phyloP scores from a whole-genome alignment of 2,329 filamentous ascomycete genomes.

The Trichophaea hybrida region DNA sequence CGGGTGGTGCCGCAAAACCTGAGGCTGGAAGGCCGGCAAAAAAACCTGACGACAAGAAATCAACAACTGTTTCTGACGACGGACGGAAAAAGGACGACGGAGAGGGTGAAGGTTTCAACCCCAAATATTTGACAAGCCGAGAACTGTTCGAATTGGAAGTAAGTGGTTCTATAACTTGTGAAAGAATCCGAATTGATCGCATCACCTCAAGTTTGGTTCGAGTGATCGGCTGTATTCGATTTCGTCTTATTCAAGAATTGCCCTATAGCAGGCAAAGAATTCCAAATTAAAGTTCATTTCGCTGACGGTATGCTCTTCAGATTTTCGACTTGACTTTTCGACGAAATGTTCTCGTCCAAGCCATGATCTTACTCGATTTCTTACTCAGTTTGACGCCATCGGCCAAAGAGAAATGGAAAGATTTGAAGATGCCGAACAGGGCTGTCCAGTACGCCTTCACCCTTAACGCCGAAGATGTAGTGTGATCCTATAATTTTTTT shows the following conservation, averaged over 20 bases:
- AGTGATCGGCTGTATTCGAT: conserved; percentile 2
- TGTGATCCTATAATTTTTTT: conserved; percentile 21
- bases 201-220: conserved; percentile 3
- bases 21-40: conserved; percentile 24
- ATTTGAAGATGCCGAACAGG: conserved; percentile 57
- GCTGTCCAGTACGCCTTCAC: conserved; percentile 61
- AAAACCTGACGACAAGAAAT: conserved; percentile 46
- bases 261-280: background rate
- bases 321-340: conserved; percentile 90
- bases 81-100: conserved; percentile 52
- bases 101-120: conserved; percentile 59
- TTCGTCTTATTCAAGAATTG: background rate
- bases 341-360: conserved; percentile 85
- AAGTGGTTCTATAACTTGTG: background rate
- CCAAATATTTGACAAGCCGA: conserved; percentile 93
- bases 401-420: conserved; percentile 63
- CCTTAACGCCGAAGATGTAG: conserved; percentile 68
- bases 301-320: conserved; percentile 34
- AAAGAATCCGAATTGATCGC: background rate
- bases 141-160: conserved; percentile 94
- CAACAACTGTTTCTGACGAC: conserved; percentile 34
- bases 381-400: conserved; percentile 74
- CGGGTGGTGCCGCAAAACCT: conserved; percentile 20
- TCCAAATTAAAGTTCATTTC: background rate
- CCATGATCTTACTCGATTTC: conserved; percentile 87